Base-by-base conservation (phyloP, 805 yeast species). In the Zygoascus flipseniorum region DNA sequence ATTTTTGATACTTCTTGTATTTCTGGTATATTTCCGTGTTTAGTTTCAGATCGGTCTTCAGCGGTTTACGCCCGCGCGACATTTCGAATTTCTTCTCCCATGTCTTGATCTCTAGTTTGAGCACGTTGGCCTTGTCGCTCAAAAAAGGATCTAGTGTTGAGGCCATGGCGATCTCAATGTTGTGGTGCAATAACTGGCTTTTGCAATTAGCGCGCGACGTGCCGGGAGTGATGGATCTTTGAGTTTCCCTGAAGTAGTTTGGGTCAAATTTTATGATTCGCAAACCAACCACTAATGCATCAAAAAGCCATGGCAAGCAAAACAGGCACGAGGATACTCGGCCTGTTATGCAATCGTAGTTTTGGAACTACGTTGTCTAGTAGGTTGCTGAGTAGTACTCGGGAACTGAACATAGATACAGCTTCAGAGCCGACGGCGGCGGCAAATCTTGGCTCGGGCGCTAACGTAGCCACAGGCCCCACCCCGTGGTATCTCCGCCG, bases 11-110 rank as follows among this genome's bases (percentile, higher is more conserved):
- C 46, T 55, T 45, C 52, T 60, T 61, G 53, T 63, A 63, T 28
- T 49, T 46, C 20, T 43, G 43, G n/a, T 56, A 43, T 20, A 60
- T 52, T 18, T 50, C 52, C 1, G 69, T 65, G 47, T 72, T 63
- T 8, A 63, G 60, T 58, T 72, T 75, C 49, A 81, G 74, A 59
- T 80, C 85, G 11, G 69, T 69, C 31, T 70, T 72, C 0, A 69
- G 61, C 0, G 86, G 85, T 16, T 66, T 65, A n/a, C 78, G 64
- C 1, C 76, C 75, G 43, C 72, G 57, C 19, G 62, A 56, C 14
- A 60, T 58, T 16, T 64, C 60, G 58, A 79, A 82, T 1, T 60
- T 58, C 45, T 75, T 72, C 56, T 82, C 86, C 85, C 86, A 82
- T 9, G 63, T 62, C 58, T 82, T 82, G 52, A 81, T 69, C 53